Percentiles rank a stretch among this genome's conserved stretches.
These are phyloP conservation scores for Paraphaeosphaeria minitans DNA, from an alignment of 2,329 filamentous ascomycete genomes.

Conservation along the genomic window DNA sequence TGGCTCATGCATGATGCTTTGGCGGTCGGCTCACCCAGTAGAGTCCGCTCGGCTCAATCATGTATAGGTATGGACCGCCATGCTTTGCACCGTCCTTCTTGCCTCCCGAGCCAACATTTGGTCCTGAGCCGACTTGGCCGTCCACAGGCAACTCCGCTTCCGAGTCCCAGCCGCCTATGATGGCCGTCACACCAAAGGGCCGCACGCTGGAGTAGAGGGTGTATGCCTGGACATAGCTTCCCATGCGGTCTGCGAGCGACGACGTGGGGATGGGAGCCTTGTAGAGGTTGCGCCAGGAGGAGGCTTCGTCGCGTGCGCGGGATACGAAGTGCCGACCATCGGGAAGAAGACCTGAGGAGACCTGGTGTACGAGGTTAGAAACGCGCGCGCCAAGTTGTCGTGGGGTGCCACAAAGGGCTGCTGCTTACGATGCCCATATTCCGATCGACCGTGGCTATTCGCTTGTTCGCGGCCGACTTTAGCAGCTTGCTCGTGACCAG, in stretches of 20 bases:
- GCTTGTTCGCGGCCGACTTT: slow-evolving; percentile 94
- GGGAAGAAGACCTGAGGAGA: slow-evolving; percentile 90
- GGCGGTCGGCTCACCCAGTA: slow-evolving; percentile 72
- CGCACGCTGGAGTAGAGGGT: slow-evolving; percentile 96
- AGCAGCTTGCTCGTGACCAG: slow-evolving; percentile 93
- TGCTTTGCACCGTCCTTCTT: slow-evolving; percentile 76
- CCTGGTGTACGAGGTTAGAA: slow-evolving; percentile 58
- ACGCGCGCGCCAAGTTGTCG: background rate
- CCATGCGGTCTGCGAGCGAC: slow-evolving; percentile 90
- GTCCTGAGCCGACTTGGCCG: slow-evolving; percentile 85
- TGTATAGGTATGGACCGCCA: slow-evolving; percentile 93
- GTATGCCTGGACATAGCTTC: slow-evolving; percentile 94
- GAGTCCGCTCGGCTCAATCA: slow-evolving; percentile 96
- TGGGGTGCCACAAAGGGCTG: background rate
- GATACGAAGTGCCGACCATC: slow-evolving; percentile 95
- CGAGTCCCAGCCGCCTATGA: slow-evolving; percentile 91
- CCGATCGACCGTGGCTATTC: slow-evolving; percentile 91
- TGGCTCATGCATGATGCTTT: background rate
- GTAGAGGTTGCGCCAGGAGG: slow-evolving; percentile 89
- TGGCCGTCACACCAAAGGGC: slow-evolving; percentile 94
- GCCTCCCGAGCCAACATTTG: slow-evolving; percentile 78
- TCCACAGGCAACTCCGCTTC: slow-evolving; percentile 85
- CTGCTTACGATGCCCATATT: slow-evolving; percentile 86
- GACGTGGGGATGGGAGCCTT: slow-evolving; percentile 90
- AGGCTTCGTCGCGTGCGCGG: slow-evolving; percentile 90